Base-by-base conservation (phyloP, 441 rosid species). In the Hura crepitans region DNA sequence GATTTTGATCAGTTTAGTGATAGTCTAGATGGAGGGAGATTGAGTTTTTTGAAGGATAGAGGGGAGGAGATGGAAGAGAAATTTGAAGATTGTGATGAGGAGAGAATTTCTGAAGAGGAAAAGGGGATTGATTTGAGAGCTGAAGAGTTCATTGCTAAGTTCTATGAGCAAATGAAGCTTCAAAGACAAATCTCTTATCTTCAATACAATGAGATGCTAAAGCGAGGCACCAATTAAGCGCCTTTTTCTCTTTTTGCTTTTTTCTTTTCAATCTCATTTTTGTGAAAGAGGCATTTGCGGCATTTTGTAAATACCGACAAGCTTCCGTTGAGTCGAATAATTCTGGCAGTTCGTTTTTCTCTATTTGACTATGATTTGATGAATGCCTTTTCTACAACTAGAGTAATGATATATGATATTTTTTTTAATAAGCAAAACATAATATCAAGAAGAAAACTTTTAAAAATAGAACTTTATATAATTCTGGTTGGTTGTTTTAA, bases 41-140 rank as follows among this genome's bases (percentile, higher is more conserved):
- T 43, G 75, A 79, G 83, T 65, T 74, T 68, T 77, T 72, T 78
- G 25, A 71, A 58, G 42, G 46, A 56, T 47, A 72, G 49, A 18
- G 79, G 62, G 0, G 75, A 70, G 55, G 55, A 15, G 55, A 11
- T 55, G 20, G 82, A 69, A 45, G 69, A 71, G 15, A 73, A 25
- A 20, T 64, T 50, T 46, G 17, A 49, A 12, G 79, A 80, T 0
- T 35, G 27, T 5, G 60, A 56, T 49, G 81, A 77, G 20, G 81
- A 59, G 25, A 62, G 13, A 9, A 10, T 62, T 33, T 45, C 53
- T 0, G 69, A 10, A 9, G 88, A 85, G 69, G 96, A 82, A 58
- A 83, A 86, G 66, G 97, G 81, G 62, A 89, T 94, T 66, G 96
- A 94, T 76, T 67, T 72, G 35, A 87, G 84, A 79, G 99, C 99